phyloP scores from a whole-genome alignment of 345 rosid species.

The Brassica nigra region DNA sequence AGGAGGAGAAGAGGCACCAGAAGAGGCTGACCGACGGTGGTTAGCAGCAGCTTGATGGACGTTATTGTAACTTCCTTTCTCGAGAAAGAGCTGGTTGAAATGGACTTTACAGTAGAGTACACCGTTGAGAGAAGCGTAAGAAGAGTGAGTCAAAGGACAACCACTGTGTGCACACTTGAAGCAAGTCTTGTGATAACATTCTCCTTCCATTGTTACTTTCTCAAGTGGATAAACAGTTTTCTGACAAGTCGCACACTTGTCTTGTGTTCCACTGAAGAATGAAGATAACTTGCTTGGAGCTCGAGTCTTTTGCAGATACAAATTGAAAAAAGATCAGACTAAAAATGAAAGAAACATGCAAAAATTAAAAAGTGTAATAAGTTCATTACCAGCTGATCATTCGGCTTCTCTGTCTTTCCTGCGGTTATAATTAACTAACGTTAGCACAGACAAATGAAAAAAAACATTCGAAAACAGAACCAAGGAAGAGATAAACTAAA shows the following conservation, averaged over 20 bases:
- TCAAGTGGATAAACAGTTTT: constrained; percentile 93
- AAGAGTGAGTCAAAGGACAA: constrained; percentile 84
- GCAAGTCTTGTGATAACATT: constrained; percentile 87
- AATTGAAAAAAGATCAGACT: background rate
- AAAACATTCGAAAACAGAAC: background rate
- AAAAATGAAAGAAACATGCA: background rate
- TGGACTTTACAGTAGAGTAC: constrained; percentile 96
- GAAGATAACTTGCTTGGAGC: constrained; percentile 77
- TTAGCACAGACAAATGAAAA: constrained; percentile 2
- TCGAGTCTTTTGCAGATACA: constrained; percentile 56
- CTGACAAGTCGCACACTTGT: constrained; percentile 83
- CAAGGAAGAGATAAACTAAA: background rate
- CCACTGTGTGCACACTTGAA: constrained; percentile 92
- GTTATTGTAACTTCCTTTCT: constrained; percentile 87
- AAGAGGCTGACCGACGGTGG: constrained; percentile 60
- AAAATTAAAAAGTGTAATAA: background rate
- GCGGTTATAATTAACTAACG: constrained; percentile 18
- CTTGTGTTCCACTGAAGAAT: constrained; percentile 89
- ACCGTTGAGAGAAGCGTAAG: constrained; percentile 88
- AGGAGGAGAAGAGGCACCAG: constrained; percentile 47
- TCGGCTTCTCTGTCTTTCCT: constrained; percentile 55
- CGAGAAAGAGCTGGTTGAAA: constrained; percentile 88
- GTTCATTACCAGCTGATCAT: constrained; percentile 61
- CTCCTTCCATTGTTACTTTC: constrained; percentile 90
- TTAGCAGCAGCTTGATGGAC: constrained; percentile 84